Percentiles rank a stretch among this genome's conserved stretches.
Conservation (phyloP, 768 basidiomycete genomes). For the Amanita muscaria region DNA sequence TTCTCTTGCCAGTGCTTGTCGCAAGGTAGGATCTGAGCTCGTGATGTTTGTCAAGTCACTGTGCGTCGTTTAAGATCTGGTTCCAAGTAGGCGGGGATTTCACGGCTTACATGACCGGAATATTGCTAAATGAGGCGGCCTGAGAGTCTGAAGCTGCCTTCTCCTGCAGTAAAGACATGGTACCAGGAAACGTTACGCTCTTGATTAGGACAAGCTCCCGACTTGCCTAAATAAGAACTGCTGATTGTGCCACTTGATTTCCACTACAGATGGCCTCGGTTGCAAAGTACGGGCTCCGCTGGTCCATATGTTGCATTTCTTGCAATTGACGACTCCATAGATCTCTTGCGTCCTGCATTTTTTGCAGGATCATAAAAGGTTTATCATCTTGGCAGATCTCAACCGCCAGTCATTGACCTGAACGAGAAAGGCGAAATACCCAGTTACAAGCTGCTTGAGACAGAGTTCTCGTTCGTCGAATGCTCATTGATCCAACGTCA, state of each 20-base stretch:
- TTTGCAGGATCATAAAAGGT: constrained; percentile 96
- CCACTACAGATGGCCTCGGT: constrained; percentile 29
- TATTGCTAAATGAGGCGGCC: constrained; percentile 4
- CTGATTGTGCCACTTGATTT: neutral
- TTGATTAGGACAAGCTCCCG: no score
- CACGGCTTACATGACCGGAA: constrained; percentile 30
- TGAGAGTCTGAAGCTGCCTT: constrained; percentile 7
- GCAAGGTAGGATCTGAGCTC: constrained; percentile 27
- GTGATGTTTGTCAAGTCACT: constrained; percentile 38
- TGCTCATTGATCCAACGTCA: neutral
- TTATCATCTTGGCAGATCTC: constrained; percentile 8
- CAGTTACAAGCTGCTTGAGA: constrained; percentile 77
- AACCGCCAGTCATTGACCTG: no score
- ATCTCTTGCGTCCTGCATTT: constrained; percentile 63
- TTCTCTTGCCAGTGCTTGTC: constrained; percentile 40
- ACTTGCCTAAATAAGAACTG: neutral
- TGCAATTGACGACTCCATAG: constrained; percentile 27
- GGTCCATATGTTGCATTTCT: constrained; percentile 1
- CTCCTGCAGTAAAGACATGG: constrained; percentile 17
- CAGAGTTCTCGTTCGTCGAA: constrained; percentile 52
- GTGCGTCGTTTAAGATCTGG: neutral
- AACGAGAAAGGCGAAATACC: constrained; percentile 64
- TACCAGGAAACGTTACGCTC: no score
- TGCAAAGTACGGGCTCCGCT: constrained; percentile 23
- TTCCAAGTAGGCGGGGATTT: neutral